Evolutionary conservation across 148 eudicot species (phyloP).

Genomic region (Suaeda aralocaspica): DNA sequence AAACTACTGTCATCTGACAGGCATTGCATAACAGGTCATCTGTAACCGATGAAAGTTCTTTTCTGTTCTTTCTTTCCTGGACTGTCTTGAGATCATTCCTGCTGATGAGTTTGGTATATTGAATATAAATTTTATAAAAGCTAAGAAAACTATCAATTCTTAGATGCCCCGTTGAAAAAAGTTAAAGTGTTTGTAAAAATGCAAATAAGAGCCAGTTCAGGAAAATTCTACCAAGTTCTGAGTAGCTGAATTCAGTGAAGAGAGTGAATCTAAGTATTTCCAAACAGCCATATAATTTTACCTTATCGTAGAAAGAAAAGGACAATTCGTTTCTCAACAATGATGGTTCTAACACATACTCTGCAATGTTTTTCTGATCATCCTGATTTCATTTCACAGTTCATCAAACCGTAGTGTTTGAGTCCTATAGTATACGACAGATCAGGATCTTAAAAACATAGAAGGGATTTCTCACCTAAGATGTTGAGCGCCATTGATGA

Average conservation of each 20-base stretch:
- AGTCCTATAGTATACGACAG: background rate
- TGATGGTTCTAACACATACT: too few relatives aligned
- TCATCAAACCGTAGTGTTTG: background rate
- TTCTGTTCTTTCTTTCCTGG: conserved; percentile 34
- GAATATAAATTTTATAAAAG: background rate
- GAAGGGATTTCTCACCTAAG: conserved; percentile 34
- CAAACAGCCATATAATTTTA: background rate
- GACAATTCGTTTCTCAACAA: background rate
- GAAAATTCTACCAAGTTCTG: background rate
- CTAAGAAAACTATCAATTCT: background rate
- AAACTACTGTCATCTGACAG: conserved; percentile 69
- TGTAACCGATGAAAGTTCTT: conserved; percentile 23
- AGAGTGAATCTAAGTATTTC: background rate
- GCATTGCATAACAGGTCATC: conserved; percentile 42
- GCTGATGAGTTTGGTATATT: conserved; percentile 17
- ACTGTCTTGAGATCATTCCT: conserved; percentile 52
- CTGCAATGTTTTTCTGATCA: background rate
- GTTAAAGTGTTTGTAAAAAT: background rate
- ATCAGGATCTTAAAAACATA: background rate
- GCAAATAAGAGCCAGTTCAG: background rate
- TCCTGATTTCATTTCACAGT: background rate
- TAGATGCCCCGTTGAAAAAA: background rate
- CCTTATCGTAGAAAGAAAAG: background rate
- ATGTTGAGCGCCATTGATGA: conserved; percentile 26
- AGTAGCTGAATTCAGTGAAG: background rate